Base-by-base conservation (phyloP, 2,329 filamentous ascomycete genomes). In the Microthyrium microscopicum region DNA sequence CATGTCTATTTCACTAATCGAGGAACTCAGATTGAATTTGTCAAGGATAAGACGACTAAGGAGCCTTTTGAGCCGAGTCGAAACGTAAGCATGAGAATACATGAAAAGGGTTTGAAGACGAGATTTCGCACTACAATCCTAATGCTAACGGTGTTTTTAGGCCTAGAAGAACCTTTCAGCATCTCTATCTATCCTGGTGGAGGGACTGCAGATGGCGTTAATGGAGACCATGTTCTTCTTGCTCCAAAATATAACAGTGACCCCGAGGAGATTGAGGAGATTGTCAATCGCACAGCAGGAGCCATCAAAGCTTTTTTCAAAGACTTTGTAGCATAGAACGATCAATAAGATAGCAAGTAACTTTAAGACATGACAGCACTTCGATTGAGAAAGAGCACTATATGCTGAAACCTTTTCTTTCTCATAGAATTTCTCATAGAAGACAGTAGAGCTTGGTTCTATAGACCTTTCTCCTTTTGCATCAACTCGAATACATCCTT, bases 161-260 rank as follows among this genome's bases (percentile, higher is more conserved):
- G 55, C 17, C 48, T 61, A 39, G 46, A 49, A 30, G 40, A 48
- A 11, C 51, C 53, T 4, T 61, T 66, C 44, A 60, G 58, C 35
- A 66, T 78, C 40, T 64, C 63, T 3, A 45, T 81, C 3, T 82
- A 81, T 46, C 70, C 71, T 2, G 74, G 73, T 0, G 55, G 56
- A 1, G 76, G 76, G 2, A 71, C 70, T 0, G 67, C 59, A 0
- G 72, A 79, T 28, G 60, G 66, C 2, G 46, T 49, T n/a, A 47
- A 48, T 1, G 77, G 78, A 7, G 79, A 85, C 45, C 75, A 81
- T 49, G 57, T 82, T 22, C 60, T 84, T 18, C 45, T 85, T 8
- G 68, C 76, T 1, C 79, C 79, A 4, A 64, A 78, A 1, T 82
- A 73, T 52, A 81, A 68, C 28, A 60, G 75, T 16, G 70, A 63